Evolutionary conservation across 805 yeast genomes (phyloP), one percentile per base, ranked within the genome.

Genomic region (Nematodospora valgi): DNA sequence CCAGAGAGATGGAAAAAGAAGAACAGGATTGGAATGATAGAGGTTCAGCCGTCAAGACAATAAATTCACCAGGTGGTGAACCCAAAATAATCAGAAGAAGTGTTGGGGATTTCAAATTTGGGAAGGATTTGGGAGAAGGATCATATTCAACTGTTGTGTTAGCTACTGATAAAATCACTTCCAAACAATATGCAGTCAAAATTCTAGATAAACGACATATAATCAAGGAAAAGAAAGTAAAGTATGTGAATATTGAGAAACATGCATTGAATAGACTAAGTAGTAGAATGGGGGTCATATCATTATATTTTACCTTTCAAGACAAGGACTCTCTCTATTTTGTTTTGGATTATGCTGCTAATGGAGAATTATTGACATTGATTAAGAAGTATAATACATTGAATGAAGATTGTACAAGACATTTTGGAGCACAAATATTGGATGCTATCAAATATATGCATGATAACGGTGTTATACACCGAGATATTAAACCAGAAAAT

Each of bases 401-500:
- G 49, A 80, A 76, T 48, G 91, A 83, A 56, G 81, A 76, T 1
- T 77, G 82, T 35, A 74, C 80, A 5, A 63, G 74, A 38, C 80
- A 84, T 50, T 84, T 82, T 49, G 68, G 80, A 22, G 84, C 86
- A 2, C 95, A 85, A 53, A 66, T 85, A 5, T 61, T 85, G 20
- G 91, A 82, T 54, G 86, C 89, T 0, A 70, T 84, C 18, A 70
- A 71, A 45, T 82, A 70, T 52, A 76, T 85, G 77, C 94, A 85
- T 51, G 69, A 68, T 34, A 78, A 74, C 47, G 95, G 95, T 25
- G 78, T 85, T 17, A 72, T 85, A 28, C 95, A 85, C 51, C 66
- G 95, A 56, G 95, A 85, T 59, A 72, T 85, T 30, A 85, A 85
- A 53, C 95, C 95, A 0, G 95, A 85, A 51, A 85, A 85, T 54